Percentiles rank a stretch among this genome's conserved stretches.
Evolutionary conservation across 306 rosid species (phyloP).

Genomic region (Gastrolobium villosum): DNA sequence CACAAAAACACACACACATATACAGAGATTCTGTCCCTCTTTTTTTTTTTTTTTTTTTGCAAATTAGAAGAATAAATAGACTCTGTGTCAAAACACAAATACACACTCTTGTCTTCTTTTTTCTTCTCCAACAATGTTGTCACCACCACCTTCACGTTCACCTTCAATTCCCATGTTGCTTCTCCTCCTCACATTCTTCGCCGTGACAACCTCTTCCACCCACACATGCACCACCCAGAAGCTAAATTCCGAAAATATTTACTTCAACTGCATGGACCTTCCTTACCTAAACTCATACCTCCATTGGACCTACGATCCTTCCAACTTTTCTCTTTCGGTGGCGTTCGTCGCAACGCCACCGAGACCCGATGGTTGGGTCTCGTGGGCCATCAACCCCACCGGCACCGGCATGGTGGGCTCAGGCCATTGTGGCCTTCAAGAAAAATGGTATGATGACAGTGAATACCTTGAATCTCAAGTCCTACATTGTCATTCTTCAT

Average conservation of each 20-base stretch:
- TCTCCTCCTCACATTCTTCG: constrained; percentile 5
- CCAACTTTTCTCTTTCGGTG: constrained; percentile 72
- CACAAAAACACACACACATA: too few relatives aligned
- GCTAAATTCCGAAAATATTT: constrained; percentile 52
- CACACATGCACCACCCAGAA: constrained; percentile 65
- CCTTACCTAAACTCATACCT: constrained; percentile 66
- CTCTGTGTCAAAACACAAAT: not conserved
- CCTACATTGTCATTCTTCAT: constrained; percentile 20
- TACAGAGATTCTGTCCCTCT: too few relatives aligned
- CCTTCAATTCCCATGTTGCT: constrained; percentile 13
- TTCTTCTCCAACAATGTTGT: constrained; percentile 49
- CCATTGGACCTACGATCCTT: constrained; percentile 62
- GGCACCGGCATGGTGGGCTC: constrained; percentile 64
- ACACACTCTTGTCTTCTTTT: too few relatives aligned
- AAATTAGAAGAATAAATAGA: too few relatives aligned
- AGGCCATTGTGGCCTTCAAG: constrained; percentile 59
- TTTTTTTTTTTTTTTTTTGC: too few relatives aligned
- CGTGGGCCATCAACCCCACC: constrained; percentile 80
- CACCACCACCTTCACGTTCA: not conserved
- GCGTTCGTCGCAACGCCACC: constrained; percentile 67
- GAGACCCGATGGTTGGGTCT: constrained; percentile 60
- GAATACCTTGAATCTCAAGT: constrained; percentile 53
- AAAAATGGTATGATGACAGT: constrained; percentile 42
- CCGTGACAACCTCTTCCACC: constrained; percentile 46
- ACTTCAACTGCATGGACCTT: constrained; percentile 66